Base-by-base conservation (phyloP, 495 filamentous ascomycete genomes). In the Penicillium lagena region DNA sequence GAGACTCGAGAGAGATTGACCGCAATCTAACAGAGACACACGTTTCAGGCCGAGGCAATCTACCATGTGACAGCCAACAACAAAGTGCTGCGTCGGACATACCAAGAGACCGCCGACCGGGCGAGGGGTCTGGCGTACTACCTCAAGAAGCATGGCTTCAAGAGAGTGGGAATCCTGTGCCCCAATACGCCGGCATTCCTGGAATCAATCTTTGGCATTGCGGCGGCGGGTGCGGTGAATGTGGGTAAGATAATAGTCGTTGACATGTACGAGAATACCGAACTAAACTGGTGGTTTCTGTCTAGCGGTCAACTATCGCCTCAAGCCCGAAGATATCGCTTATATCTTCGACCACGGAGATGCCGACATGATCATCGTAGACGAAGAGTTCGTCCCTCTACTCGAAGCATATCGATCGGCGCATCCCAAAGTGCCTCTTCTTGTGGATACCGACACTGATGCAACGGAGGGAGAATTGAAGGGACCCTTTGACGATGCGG, bases 141-240 rank as follows among this genome's bases (percentile, higher is more conserved):
- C 60, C 62, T 97, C 40, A 77, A 75, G 37, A 86, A 87, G 56
- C 75, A 84, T 43, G 74, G 73, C 7, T 79, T 76, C 54, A 83
- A 78, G 58, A 77, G 85, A 44, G 75, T 85, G 2, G 93, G 93
- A 6, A 82, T 98, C 33, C 72, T 98, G 5, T 81, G 79, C 14
- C 83, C 94, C 1, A 98, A 98, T 60, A 98, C 93, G 6, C 93
- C 93, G 3, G 93, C 89, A 0, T 96, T 96, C 60, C 68, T 97
- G 13, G 91, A 97, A 65, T 74, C 79, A 2, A 84, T 96, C 39
- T 98, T 90, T 54, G 93, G 86, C 7, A 86, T 96, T 56, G 82
- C 80, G 2, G 93, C 90, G 15, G 90, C 87, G 2, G 89, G 89
- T 7, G 87, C 71, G 9, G 76, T 95, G 9, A 84, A 87, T 51